Base-by-base conservation (phyloP, 2,329 filamentous ascomycete genomes). In the Arthrinium puccinioides region DNA sequence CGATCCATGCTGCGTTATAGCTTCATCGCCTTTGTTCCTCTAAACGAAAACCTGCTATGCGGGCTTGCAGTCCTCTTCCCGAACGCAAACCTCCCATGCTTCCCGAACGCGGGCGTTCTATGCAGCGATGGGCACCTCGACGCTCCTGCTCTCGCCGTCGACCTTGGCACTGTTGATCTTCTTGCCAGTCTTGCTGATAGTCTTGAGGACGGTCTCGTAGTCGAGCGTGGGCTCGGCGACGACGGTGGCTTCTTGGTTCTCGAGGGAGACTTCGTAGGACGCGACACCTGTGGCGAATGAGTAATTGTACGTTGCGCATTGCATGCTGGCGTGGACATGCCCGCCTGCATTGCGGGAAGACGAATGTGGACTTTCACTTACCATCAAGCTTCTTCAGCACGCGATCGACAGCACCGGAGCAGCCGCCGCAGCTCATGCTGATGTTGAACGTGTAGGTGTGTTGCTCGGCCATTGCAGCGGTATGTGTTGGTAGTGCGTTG, bases 381-480 rank as follows among this genome's bases (percentile, higher is more conserved):
- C 89, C 88, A 15, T 94, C 84, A 3, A 94, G 79, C 69, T 87
- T 95, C 70, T 86, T 90, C 47, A 98, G 79, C 31, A 96, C 88
- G 36, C 88, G 78, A 66, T 94, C 85, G 30, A 98, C 75, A 49
- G 92, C 92, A 55, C 89, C 88, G 31, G 89, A 96, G 81, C 92
- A 98, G 62, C 92, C 92, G 59, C 86, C 79, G 69, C 92, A 98
- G 73, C 72, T 84, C 92, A 98, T 98, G 64, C 70, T 74, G 62
- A 97, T 79, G 65, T 89, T 82, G 74, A 97, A 97, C 64, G 92
- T 87, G 83, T 97, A 97, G 51, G 79, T 86, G 72, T 95, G 87
- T 52, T 86, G 81, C 49, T 83, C 79, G 42, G 80, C 68, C 84
- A 89, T 88, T 54, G 49, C 71, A 54, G 31, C 37, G 32, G 30